Conservation (phyloP, 768 basidiomycete genomes). For the Psilocybe sp. region DNA sequence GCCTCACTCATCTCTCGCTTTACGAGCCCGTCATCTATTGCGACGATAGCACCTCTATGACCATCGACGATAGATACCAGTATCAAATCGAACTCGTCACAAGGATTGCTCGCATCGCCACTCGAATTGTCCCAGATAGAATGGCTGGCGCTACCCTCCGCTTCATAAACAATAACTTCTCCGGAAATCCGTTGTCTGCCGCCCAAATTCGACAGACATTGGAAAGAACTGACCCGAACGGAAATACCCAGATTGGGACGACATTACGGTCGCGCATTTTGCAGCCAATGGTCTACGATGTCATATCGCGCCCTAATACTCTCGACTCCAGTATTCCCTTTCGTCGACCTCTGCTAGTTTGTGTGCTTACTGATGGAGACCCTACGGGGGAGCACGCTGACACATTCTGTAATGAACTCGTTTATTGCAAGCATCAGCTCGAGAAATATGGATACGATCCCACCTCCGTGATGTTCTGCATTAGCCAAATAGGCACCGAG, state of each 20-base stretch:
- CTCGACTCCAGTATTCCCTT: conserved; percentile 1
- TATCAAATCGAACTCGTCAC: conserved; percentile 9
- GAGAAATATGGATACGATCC: conserved; percentile 7
- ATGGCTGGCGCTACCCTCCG: conserved; percentile 16
- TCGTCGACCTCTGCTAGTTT: conserved; percentile 12
- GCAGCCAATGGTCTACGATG: conserved; percentile 10
- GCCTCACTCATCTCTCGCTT: conserved; percentile 17
- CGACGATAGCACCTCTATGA: conserved; percentile 23
- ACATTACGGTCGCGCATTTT: conserved; percentile 12
- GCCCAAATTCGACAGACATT: conserved; percentile 1
- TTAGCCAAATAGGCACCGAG: conserved; percentile 15
- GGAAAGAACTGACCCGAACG: background rate
- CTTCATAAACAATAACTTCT: conserved; percentile 21
- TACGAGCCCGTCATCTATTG: conserved; percentile 15
- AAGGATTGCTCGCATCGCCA: conserved; percentile 17
- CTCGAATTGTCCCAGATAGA: conserved; percentile 22
- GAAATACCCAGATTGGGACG: conserved; percentile 10
- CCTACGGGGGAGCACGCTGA: conserved; percentile 2
- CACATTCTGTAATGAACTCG: conserved; percentile 6
- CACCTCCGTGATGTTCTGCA: conserved; percentile 12
- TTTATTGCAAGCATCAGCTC: conserved; percentile 9
- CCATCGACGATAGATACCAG: conserved; percentile 9
- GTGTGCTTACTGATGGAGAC: conserved; percentile 14
- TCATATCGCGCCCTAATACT: background rate
- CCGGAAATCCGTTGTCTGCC: background rate